Evolutionary conservation across 2,329 filamentous ascomycete genomes (phyloP).

Genomic region (Trichophyton equinum): DNA sequence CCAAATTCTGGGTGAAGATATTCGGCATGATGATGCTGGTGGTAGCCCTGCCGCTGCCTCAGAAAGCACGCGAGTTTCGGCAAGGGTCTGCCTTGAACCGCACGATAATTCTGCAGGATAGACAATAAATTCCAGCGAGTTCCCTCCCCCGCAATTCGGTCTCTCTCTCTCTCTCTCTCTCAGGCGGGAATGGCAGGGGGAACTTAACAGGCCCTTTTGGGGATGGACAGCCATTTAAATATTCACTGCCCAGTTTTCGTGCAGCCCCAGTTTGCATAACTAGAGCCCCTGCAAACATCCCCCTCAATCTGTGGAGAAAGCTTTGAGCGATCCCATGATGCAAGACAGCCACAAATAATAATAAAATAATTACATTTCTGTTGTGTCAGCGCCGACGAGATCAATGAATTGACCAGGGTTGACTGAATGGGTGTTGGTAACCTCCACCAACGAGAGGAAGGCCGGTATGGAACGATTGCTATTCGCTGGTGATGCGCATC

Average conservation of each 20-base stretch:
- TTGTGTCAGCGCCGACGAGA: not conserved
- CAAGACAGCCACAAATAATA: not conserved
- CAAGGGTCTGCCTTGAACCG: no score
- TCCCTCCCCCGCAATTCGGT: not conserved
- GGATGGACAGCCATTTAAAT: not conserved
- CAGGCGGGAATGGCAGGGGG: not conserved
- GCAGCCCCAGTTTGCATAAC: not conserved
- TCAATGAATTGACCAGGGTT: not conserved
- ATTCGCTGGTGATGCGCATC: not conserved
- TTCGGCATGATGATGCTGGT: slow-evolving; percentile 45
- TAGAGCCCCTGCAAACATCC: not conserved
- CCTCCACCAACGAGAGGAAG: not conserved
- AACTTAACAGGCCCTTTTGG: not conserved
- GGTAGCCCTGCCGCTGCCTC: not conserved
- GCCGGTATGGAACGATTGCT: not conserved
- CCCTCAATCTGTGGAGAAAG: not conserved
- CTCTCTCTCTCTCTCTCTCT: not conserved
- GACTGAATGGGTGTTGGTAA: not conserved
- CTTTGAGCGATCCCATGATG: not conserved
- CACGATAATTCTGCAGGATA: no score
- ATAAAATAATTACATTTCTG: not conserved
- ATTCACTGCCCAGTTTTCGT: not conserved
- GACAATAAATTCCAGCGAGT: not conserved
- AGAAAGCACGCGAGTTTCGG: no score
- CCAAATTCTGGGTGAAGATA: slow-evolving; percentile 49